A percentile compares a stretch with the other conserved stretches of the same genome.
These are phyloP conservation scores for Oryza rufipogon DNA, from an alignment of 176 grass and related monocot genomes.

Conservation along the genomic window DNA sequence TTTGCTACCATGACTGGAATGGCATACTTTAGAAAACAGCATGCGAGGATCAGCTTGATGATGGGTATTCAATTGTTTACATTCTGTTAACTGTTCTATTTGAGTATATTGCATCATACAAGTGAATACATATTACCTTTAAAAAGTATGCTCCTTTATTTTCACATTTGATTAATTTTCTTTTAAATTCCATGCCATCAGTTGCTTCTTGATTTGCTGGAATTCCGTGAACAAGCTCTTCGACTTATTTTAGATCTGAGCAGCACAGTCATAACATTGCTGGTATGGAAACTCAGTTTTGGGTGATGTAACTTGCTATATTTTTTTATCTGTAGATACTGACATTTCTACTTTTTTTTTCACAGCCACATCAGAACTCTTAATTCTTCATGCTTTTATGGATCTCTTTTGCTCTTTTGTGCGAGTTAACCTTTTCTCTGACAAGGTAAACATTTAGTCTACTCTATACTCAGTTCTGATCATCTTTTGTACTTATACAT, in stretches of 20 bases:
- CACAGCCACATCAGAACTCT: conserved; percentile 96
- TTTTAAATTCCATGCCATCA: conserved; percentile 39
- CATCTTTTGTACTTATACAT: conserved; percentile 5
- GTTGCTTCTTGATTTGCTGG: conserved; percentile 98
- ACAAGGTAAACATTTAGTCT: conserved; percentile 72
- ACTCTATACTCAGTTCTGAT: not conserved
- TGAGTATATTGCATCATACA: conserved; percentile 14
- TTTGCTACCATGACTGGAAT: conserved; percentile 5
- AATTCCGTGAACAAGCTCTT: conserved; percentile 93
- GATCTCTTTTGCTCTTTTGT: conserved; percentile 97
- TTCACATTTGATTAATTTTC: conserved; percentile 27
- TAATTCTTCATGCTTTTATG: conserved; percentile 99
- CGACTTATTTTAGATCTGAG: conserved; percentile 96
- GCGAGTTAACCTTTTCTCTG: conserved; percentile 92
- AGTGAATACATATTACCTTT: not conserved
- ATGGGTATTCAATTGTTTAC: not conserved
- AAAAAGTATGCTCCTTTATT: not conserved
- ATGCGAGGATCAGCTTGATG: not conserved
- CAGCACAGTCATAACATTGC: conserved; percentile 96
- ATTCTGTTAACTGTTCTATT: conserved; percentile 24
- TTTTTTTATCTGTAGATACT: conserved; percentile 32
- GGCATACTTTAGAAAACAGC: conserved; percentile 10
- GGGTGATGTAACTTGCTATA: not conserved
- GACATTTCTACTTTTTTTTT: conserved; percentile 34
- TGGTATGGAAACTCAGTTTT: conserved; percentile 59